Evolutionary conservation across 805 yeast species (phyloP).

Genomic region (Kodamaea restingae): DNA sequence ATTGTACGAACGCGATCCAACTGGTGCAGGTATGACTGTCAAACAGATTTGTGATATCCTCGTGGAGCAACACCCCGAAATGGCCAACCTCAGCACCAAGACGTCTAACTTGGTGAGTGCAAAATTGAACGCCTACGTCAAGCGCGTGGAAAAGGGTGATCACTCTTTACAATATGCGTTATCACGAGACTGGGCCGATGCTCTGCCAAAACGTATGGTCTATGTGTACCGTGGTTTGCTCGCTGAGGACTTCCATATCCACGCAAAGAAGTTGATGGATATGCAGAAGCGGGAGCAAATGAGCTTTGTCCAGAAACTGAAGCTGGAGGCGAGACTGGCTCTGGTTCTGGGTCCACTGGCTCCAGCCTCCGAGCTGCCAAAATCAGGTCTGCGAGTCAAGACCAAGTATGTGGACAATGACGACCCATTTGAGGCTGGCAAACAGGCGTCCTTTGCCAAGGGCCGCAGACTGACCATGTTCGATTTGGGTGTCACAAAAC

Average conservation of each 20-base stretch:
- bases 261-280: slow-evolving; percentile 63
- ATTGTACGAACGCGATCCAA: slow-evolving; percentile 62
- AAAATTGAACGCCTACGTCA: slow-evolving; percentile 78
- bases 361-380: slow-evolving; percentile 8
- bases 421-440: slow-evolving; percentile 35
- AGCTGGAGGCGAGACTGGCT: slow-evolving; percentile 24
- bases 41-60: slow-evolving; percentile 79
- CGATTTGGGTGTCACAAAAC: slow-evolving; percentile 44
- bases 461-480: slow-evolving; percentile 52
- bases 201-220: slow-evolving; percentile 85
- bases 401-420: slow-evolving; percentile 11
- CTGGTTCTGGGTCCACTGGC: slow-evolving; percentile 15
- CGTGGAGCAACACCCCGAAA: slow-evolving; percentile 72
- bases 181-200: slow-evolving; percentile 88
- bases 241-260: slow-evolving; percentile 69
- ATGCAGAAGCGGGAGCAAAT: slow-evolving; percentile 33
- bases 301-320: slow-evolving; percentile 6
- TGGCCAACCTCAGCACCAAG: slow-evolving; percentile 76
- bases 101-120: slow-evolving; percentile 80
- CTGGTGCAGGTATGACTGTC: slow-evolving; percentile 82
- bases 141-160: slow-evolving; percentile 82
- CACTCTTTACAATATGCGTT: slow-evolving; percentile 65
- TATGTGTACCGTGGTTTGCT: slow-evolving; percentile 78
- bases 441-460: slow-evolving; percentile 29
- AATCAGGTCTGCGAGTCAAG: slow-evolving; percentile 6